Evolutionary conservation across 495 filamentous ascomycete genomes (phyloP).

Genomic region (Beverwykella pulmonaria): DNA sequence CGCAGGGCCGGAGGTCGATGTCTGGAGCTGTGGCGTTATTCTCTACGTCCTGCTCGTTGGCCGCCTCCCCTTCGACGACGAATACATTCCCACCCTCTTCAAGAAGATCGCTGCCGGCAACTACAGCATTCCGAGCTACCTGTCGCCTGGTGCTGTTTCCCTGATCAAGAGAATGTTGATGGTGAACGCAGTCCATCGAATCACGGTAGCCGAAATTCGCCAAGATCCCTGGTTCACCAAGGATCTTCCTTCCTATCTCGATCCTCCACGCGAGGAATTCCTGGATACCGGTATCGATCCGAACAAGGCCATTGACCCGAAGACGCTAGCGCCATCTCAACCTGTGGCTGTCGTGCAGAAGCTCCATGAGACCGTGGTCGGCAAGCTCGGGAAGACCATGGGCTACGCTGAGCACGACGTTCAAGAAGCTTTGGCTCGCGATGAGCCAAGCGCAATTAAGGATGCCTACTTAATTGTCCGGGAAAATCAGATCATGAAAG

Average conservation of each 20-base stretch:
- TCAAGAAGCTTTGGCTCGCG: conserved; percentile 83
- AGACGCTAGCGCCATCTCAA: conserved; percentile 74
- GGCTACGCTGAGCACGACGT: conserved; percentile 95
- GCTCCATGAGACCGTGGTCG: conserved; percentile 86
- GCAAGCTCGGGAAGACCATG: conserved; percentile 96
- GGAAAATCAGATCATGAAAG: conserved; percentile 97
- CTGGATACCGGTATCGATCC: conserved; percentile 89
- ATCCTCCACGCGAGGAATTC: conserved; percentile 90
- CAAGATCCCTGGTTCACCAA: conserved; percentile 93
- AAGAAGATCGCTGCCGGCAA: conserved; percentile 88
- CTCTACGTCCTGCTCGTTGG: conserved; percentile 93
- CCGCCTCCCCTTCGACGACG: conserved; percentile 93
- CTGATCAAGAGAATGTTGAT: conserved; percentile 93
- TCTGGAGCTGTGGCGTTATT: conserved; percentile 99
- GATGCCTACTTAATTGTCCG: conserved; percentile 97
- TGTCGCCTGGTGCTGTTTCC: conserved; percentile 78
- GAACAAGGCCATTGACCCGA: conserved; percentile 82
- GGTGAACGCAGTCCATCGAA: conserved; percentile 90
- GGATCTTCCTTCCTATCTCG: conserved; percentile 80
- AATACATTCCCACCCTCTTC: conserved; percentile 86
- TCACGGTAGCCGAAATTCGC: conserved; percentile 90
- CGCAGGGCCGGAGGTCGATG: conserved; percentile 95
- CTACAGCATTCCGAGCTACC: conserved; percentile 84
- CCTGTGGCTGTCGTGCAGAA: conserved; percentile 78
- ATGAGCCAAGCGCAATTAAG: conserved; percentile 96